Base-by-base conservation (phyloP, 805 yeast genomes). In the Schizosaccharomyces lindneri region DNA sequence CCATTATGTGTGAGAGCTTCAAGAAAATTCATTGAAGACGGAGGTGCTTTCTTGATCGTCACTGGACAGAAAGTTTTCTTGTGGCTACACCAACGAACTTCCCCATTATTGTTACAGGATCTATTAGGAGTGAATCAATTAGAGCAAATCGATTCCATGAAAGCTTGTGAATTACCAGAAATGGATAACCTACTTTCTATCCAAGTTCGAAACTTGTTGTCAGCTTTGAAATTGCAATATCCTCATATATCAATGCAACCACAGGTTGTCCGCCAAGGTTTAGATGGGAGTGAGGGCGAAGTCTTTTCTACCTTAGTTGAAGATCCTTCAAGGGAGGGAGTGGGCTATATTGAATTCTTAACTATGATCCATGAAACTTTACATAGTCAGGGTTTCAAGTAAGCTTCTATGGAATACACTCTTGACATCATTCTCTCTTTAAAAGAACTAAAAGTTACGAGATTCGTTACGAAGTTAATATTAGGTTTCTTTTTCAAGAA, bases 21-120 rank as follows among this genome's bases (percentile, higher is more conserved):
- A 27, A 68, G 74, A 17, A 62, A 73, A 55, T 67, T 70, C 51
- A 67, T 79, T 62, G 73, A 81, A 63, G 74, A 78, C 61, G 87
- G 87, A 55, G 94, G 95, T 6, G 88, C 85, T 7, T 87, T 85
- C 70, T 69, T 93, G 59, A 71, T 84, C 24, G 88, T 85, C 73
- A 80, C 86, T 67, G 90, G 95, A 21, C 74, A 73, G 27, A 74
- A 82, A 3, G 61, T 64, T 29, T 75, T 75, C 61, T 73, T 89
- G 46, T 84, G 85, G 81, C 73, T 89, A 55, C 87, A 85, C 70
- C 79, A 79, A 21, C 78, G 80, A 55, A 85, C 85, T 0, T 81
- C 83, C 65, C 80, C 83, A 9, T 70, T 80, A 63, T 74, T 93
- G 29, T 67, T 89, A 43, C 75, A 79, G 64, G 97, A 89, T 70